A percentile compares a stretch with the other conserved stretches of the same genome.
Evolutionary conservation across 176 grass and related monocot species (phyloP).

Genomic region (Oryza longistaminata): DNA sequence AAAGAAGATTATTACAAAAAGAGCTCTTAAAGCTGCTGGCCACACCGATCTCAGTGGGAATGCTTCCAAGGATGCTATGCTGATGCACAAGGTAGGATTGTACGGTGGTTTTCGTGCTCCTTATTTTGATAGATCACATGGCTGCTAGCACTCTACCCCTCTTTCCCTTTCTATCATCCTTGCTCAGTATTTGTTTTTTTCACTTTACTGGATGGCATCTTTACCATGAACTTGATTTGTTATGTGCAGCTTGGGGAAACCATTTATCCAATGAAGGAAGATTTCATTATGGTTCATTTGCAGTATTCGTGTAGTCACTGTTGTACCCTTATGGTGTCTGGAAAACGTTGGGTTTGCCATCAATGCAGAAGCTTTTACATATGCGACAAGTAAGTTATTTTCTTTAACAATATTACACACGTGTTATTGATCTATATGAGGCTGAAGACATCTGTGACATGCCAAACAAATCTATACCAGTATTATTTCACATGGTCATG

Average conservation of each 20-base stretch:
- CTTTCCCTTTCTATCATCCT: not conserved
- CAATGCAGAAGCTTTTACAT: slow-evolving; percentile 89
- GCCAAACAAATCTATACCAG: not conserved
- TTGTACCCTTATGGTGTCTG: slow-evolving; percentile 85
- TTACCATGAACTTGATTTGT: slow-evolving; percentile 46
- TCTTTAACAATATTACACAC: slow-evolving; percentile 27
- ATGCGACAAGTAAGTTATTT: slow-evolving; percentile 80
- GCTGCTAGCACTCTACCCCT: not conserved
- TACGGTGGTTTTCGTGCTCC: slow-evolving; percentile 10
- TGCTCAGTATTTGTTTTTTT: slow-evolving; percentile 21
- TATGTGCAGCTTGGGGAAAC: slow-evolving; percentile 86
- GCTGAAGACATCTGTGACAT: not conserved
- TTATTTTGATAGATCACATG: slow-evolving; percentile 10
- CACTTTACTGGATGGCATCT: slow-evolving; percentile 19
- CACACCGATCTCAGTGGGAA: slow-evolving; percentile 90
- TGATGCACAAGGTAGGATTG: slow-evolving; percentile 84
- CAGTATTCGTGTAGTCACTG: slow-evolving; percentile 90
- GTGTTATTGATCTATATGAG: slow-evolving; percentile 22
- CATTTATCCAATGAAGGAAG: slow-evolving; percentile 97
- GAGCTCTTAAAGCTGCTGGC: slow-evolving; percentile 90
- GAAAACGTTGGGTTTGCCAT: slow-evolving; percentile 89
- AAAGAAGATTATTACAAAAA: slow-evolving; percentile 94
- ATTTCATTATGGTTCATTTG: slow-evolving; percentile 99
- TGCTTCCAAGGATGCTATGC: slow-evolving; percentile 91
- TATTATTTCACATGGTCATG: slow-evolving; percentile 1